Evolutionary conservation across 2,329 filamentous ascomycete genomes (phyloP), one percentile per base, ranked within the genome.

Genomic region (Grosmannia clavigera): DNA sequence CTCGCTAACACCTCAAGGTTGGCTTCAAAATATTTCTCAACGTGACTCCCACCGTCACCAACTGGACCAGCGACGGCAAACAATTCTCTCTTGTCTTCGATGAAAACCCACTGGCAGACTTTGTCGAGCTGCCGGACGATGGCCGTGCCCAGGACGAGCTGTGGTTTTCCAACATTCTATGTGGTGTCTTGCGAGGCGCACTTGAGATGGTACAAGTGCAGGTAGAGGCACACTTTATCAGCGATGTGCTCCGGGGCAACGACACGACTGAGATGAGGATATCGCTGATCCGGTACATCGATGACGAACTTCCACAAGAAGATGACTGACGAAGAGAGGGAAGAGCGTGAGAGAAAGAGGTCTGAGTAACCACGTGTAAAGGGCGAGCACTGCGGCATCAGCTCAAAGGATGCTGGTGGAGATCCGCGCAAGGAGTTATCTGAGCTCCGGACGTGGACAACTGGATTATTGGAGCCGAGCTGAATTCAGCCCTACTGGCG

Each of bases 161-260:
- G 48, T 99, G 94, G 94, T 99, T 95, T 73, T 96, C 91, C 5
- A 99, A 97, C 73, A 95, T 99, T 61, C 81, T 97, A 52, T 96
- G 94, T 67, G 94, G 94, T 52, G 89, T 99, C 52, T 76, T 99
- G 63, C 81, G 94, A 66, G 94, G 94, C 16, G 87, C 92, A 1
- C 74, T 99, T 61, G 94, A 99, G 73, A 99, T 99, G 94, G 92
- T 97, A 69, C 92, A 97, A 81, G 96, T 97, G 90, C 94, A 97
- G 73, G 91, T 97, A 4, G 92, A 99, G 71, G 90, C 90, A 55
- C 92, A 95, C 70, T 99, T 97, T 71, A 88, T 95, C 68, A 96
- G 90, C 71, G 94, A 99, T 72, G 82, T 96, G 38, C 78, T 99
- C 62, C 84, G 91, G 60, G 94, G 94, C 3, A 92, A 96, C 69